Base-by-base conservation (phyloP, 495 filamentous ascomycete genomes). In the Penicillium paradoxum region DNA sequence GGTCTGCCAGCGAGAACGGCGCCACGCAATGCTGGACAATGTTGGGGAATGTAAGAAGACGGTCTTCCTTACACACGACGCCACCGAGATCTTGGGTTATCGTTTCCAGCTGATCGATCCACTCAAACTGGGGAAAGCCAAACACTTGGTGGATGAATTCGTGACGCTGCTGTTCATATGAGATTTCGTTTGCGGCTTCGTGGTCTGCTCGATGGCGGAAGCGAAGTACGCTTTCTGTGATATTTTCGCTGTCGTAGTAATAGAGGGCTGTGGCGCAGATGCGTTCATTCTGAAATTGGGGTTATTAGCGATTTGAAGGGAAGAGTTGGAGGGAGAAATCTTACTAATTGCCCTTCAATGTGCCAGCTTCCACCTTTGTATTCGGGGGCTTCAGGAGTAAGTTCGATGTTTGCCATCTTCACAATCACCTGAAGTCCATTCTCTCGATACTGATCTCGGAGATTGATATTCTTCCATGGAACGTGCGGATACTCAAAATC, bases 221-320 rank as follows among this genome's bases (percentile, higher is more conserved):
- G 0, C 68, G 56, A 0, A 88, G 73, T 27, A 55, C 58, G 53
- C 72, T 80, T 4, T 74, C 62, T 4, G 77, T 83, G 48, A 87
- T 79, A 59, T 90, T 89, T 0, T 82, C 67, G 43, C 62, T 69
- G 54, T 83, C 79, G 60, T 83, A 85, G 67, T 84, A 84, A 64
- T 82, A 85, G 7, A 86, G 59, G 0, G 81, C 80, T 0, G 79
- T 80, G 4, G 82, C 81, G 32, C 73, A 76, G 45, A 85, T 85
- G 13, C 64, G 68, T 37, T 85, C 82, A 45, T 83, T 84, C 55
- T 68, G 21, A 11, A 2, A 13, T 3, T n/a, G 9, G 11, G 11
- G 15, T 49, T 45, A 40, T 37, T 21, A 27, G 2, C 53, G 7
- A 22, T 25, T 27, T 18, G 3, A 24, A 4, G 11, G 25, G 4